Evolutionary conservation across 805 yeast genomes (phyloP), one percentile per base, ranked within the genome.

Genomic region (Zygosaccharomyces gambellarensis): DNA sequence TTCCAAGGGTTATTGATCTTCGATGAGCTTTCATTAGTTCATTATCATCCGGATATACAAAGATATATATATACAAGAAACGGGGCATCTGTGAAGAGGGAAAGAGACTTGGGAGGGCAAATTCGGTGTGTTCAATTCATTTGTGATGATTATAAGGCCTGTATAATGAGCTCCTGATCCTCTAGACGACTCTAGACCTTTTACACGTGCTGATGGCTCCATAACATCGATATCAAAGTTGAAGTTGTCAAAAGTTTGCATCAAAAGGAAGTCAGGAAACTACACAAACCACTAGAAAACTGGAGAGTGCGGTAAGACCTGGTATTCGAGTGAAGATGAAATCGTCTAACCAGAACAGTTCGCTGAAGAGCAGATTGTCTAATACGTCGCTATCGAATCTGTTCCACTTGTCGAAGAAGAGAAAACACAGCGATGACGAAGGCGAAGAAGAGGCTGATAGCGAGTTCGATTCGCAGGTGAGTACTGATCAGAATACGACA

Each of bases 381-480:
- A 53, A 52, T 43, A 55, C 67, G 19, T 66, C 70, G 29, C 55
- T 68, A 36, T 62, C 65, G 9, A 68, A 67, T 39, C 57, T 68
- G 47, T 67, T 67, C 54, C 63, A 67, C 45, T 45, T 62, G 52
- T 55, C 59, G 32, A 53, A 60, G 47, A 63, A 60, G 45, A 52
- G 63, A 46, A 51, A 46, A 11, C 52, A 50, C 42, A 58, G 60
- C 14, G 59, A 51, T 14, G 57, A 51, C 1, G 59, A 53, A 10
- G 61, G 74, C 51, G 56, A 58, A 56, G 57, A 61, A 69, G 36
- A 76, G 74, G 51, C 69, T 30, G 43, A 32, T 19, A 45, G 39
- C 21, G 44, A 36, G 28, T 17, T 28, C 29, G 55, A 45, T 14
- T 41, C 46, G 10, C 46, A 45, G 36, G 49, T 42, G 10, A 51